Evolutionary conservation across 208 protist genomes (phyloP).

Genomic region (Crithidia brevicula): DNA sequence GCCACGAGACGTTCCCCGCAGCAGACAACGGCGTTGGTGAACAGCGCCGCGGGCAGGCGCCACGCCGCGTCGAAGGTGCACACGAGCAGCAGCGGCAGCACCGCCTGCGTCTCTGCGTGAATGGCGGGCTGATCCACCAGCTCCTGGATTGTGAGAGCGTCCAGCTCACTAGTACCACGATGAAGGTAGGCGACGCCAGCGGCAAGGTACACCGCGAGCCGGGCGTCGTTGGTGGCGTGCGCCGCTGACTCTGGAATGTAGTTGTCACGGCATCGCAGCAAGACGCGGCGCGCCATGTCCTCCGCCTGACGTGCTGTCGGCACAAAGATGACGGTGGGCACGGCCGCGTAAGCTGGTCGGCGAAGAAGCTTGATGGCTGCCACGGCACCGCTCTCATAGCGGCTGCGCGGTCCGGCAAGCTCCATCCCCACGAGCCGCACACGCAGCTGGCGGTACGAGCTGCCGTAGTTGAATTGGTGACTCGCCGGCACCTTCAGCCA

Average conservation of each 20-base stretch:
- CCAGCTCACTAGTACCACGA: constrained; percentile 59
- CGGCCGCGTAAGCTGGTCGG: constrained; percentile 52
- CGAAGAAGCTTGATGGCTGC: constrained; percentile 63
- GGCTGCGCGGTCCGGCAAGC: constrained; percentile 48
- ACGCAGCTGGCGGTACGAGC: constrained; percentile 70
- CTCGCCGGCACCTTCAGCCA: constrained; percentile 73
- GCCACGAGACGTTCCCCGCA: constrained; percentile 56
- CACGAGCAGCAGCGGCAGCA: constrained; percentile 74
- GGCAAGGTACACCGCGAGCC: constrained; percentile 61
- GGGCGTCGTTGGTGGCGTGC: constrained; percentile 43
- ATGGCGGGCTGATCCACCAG: constrained; percentile 53
- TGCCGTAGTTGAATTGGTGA: constrained; percentile 83
- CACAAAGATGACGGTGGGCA: constrained; percentile 75
- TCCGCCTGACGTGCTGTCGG: constrained; percentile 60
- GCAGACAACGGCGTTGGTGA: constrained; percentile 74
- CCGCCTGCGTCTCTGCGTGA: constrained; percentile 49
- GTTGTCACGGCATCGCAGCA: constrained; percentile 78
- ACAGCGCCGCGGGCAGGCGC: constrained; percentile 78
- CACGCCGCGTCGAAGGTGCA: constrained; percentile 81
- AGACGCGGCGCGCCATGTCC: constrained; percentile 69
- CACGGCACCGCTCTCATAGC: constrained; percentile 69
- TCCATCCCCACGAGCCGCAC: constrained; percentile 72
- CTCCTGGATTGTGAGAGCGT: constrained; percentile 65
- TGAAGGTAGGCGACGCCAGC: constrained; percentile 82
- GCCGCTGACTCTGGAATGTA: constrained; percentile 46